Base-by-base conservation (phyloP, 23 red algal species). In the Gracilariopsis chorda region DNA sequence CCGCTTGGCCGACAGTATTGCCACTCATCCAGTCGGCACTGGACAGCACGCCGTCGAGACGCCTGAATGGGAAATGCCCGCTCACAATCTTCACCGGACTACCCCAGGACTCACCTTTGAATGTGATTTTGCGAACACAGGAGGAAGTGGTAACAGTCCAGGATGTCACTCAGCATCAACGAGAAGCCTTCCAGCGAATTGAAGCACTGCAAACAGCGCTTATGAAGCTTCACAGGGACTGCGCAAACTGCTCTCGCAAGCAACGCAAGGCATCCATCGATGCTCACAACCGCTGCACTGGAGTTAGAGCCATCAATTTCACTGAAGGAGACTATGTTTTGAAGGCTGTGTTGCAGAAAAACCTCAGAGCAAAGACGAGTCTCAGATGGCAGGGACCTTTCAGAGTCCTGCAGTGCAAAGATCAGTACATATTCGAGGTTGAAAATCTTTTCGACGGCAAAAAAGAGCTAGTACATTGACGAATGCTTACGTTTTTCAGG, bases 341-440 rank as follows among this genome's bases (percentile, higher is more conserved):
- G 19, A 12, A 24, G 17, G 81, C n/a, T 80, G 45, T 55, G 29
- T 29, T 0, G 17, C 37, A 19, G 19, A 41, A 55, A 10, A 64
- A 35, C 45, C 34, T 36, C 51, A 30, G 9, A 41, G 0, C 21
- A 10, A 86, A 86, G 57, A 48, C 58, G 19, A 41, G 1, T 17
- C 0, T 47, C 13, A 63, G 0, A 21, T 86, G 81, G 81, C 24
- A 36, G 32, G 81, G 81, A 5, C 49, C 61, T 20, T 25, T 7
- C 24, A 12, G 81, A 21, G 81, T 68, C 37, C 21, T 64, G 12
- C 30, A 20, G 29, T 65, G 53, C 44, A 21, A 43, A 14, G 67
- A 55, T 28, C 57, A 86, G 36, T 86, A 45, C 55, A 48, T 56
- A 30, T 47, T 86, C 48, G 41, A 69, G 21, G 60, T 86, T 59